These are phyloP conservation scores for Coemansia reversa DNA, from an alignment of 192 early-diverging fungal species.

Conservation along the genomic window DNA sequence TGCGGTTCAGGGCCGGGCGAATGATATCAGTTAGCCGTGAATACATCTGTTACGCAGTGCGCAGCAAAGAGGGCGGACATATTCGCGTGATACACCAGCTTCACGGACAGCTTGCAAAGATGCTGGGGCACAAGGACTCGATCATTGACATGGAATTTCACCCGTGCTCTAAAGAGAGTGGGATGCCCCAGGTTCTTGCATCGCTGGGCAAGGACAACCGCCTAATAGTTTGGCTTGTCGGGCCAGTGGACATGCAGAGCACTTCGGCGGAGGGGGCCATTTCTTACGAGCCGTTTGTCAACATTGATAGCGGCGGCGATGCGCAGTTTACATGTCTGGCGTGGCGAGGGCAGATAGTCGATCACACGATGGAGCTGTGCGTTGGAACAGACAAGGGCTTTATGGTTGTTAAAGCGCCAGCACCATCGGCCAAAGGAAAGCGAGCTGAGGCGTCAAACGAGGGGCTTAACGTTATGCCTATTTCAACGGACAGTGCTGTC, in stretches of 20 bases:
- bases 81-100: slow-evolving; percentile 51
- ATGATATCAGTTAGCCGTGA: slow-evolving; percentile 49
- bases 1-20: slow-evolving; percentile 35
- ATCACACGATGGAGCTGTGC: slow-evolving; percentile 41
- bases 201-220: slow-evolving; percentile 52
- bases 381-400: slow-evolving; percentile 47
- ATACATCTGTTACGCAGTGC: slow-evolving; percentile 51
- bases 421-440: slow-evolving; percentile 28
- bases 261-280: slow-evolving; percentile 32
- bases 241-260: slow-evolving; percentile 26
- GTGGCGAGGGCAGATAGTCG: slow-evolving; percentile 28
- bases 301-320: slow-evolving; percentile 46
- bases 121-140: slow-evolving; percentile 47
- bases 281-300: slow-evolving; percentile 47
- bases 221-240: slow-evolving; percentile 47
- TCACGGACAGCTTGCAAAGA: slow-evolving; percentile 46
- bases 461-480: slow-evolving; percentile 39
- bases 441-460: slow-evolving; percentile 28
- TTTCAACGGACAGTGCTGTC: slow-evolving; percentile 41
- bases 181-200: slow-evolving; percentile 44
- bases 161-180: slow-evolving; percentile 37
- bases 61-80: slow-evolving; percentile 50
- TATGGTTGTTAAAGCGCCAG: slow-evolving; percentile 41
- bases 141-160: slow-evolving; percentile 53
- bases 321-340: slow-evolving; percentile 40